These are phyloP conservation scores for Nitzschia inconspicua DNA, from an alignment of 108 stramenopile species.

Conservation along the genomic window DNA sequence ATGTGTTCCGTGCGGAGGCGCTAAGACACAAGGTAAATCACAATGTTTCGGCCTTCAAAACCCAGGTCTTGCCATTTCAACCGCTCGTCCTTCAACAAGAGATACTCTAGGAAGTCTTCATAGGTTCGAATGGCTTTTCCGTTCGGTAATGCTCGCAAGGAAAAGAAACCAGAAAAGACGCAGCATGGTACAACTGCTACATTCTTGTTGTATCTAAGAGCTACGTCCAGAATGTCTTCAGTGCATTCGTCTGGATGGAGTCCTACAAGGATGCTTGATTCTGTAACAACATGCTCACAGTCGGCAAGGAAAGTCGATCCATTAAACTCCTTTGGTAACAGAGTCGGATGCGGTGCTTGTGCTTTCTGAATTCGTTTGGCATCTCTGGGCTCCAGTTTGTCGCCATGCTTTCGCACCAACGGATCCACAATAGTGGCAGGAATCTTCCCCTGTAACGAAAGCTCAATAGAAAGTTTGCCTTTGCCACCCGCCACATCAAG, in stretches of 20 bases:
- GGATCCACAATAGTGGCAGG: conserved; percentile 62
- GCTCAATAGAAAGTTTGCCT: conserved; percentile 60
- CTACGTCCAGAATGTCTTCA: conserved; percentile 67
- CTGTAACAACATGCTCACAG: conserved; percentile 5
- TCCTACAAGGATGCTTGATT: conserved; percentile 45
- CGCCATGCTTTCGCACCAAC: conserved; percentile 50
- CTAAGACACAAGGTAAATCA: conserved; percentile 61
- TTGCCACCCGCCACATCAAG: conserved; percentile 76
- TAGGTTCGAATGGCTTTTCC: conserved; percentile 39
- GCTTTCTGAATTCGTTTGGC: conserved; percentile 27
- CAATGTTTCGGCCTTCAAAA: conserved; percentile 65
- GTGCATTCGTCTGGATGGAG: conserved; percentile 73
- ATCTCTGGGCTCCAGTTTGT: conserved; percentile 21
- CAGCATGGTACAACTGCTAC: conserved; percentile 69
- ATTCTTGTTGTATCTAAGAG: conserved; percentile 39
- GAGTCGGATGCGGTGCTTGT: conserved; percentile 13
- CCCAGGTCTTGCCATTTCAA: conserved; percentile 38
- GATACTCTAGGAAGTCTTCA: conserved; percentile 53
- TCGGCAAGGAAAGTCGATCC: conserved; percentile 20
- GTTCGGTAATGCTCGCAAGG: conserved; percentile 27
- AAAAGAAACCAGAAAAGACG: conserved; percentile 60
- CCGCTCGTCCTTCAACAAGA: conserved; percentile 51
- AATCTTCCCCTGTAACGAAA: conserved; percentile 45
- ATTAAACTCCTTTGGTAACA: conserved; percentile 18
- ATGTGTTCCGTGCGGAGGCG: no score